Evolutionary conservation across 1,284 basidiomycete species (phyloP).

Genomic region (Pholiota adiposa): DNA sequence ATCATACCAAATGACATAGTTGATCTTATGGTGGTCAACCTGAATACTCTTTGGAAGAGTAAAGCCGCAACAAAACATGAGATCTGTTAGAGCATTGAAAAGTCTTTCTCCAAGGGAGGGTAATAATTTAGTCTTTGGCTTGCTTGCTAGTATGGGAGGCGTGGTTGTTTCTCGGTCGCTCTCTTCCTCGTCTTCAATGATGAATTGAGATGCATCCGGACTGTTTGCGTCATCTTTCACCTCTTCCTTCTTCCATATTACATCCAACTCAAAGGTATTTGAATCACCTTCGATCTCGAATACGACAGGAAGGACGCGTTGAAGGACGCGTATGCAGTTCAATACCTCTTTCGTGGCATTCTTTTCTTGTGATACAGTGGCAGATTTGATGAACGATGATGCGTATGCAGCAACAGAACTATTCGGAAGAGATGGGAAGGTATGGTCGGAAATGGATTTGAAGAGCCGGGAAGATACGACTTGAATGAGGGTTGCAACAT

Average conservation of each 20-base stretch:
- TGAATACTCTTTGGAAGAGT: conserved; percentile 81
- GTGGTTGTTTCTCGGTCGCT: conserved; percentile 9
- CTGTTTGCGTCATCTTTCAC: conserved; percentile 41
- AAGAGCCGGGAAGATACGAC: conserved; percentile 79
- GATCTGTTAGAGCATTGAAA: conserved; percentile 79
- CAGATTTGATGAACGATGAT: conserved; percentile 66
- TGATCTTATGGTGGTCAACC: conserved; percentile 84
- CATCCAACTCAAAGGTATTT: conserved; percentile 68
- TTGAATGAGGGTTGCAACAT: conserved; percentile 81
- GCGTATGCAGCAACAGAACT: conserved; percentile 68
- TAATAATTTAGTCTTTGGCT: conserved; percentile 48
- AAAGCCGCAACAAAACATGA: conserved; percentile 91
- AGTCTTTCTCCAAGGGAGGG: conserved; percentile 82
- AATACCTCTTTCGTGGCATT: conserved; percentile 84
- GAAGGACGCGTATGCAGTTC: conserved; percentile 86
- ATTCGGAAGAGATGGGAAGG: conserved; percentile 70
- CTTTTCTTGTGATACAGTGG: conserved; percentile 51
- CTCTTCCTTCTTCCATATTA: conserved; percentile 73
- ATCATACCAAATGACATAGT: conserved; percentile 81
- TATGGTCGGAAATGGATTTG: conserved; percentile 80
- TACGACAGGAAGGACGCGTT: conserved; percentile 85
- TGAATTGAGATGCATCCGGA: conserved; percentile 62
- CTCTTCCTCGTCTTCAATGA: conserved; percentile 79
- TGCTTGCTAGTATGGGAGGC: conserved; percentile 24
- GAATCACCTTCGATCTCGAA: conserved; percentile 83